These are phyloP conservation scores for Talaromyces funiculosus DNA, from an alignment of 2,329 filamentous ascomycete genomes.

Conservation along the genomic window DNA sequence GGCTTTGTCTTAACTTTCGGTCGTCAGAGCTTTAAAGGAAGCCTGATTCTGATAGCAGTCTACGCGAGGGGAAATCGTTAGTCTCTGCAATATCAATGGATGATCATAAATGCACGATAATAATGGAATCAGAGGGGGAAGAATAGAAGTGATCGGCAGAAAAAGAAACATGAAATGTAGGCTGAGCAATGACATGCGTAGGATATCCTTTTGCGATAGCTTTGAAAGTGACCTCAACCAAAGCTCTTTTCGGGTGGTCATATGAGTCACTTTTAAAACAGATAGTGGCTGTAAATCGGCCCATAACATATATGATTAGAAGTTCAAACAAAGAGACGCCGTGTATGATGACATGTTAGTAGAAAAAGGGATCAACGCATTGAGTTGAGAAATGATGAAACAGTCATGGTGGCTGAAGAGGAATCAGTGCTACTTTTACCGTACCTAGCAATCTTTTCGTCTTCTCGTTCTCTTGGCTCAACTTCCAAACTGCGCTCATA, in stretches of 20 bases:
- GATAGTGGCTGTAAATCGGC: neutral
- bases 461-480: conserved; percentile 91
- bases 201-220: neutral
- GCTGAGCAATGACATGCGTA: neutral
- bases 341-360: neutral
- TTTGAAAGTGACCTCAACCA: neutral
- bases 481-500: conserved; percentile 94
- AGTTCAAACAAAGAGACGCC: conserved; percentile 1
- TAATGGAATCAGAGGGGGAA: neutral
- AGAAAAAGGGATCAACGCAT: conserved; percentile 24
- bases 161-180: neutral
- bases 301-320: neutral
- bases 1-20: neutral
- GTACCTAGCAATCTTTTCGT: conserved; percentile 99
- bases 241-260: neutral
- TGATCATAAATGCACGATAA: neutral
- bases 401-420: conserved; percentile 22
- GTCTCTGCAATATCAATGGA: conserved; percentile 7
- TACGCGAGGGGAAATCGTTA: conserved; percentile 36
- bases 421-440: conserved; percentile 35
- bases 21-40: conserved; percentile 35
- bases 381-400: conserved; percentile 28
- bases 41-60: conserved; percentile 45
- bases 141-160: neutral
- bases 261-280: neutral